Conservation (phyloP, 1,139 yeast species). For the Debaryomyces subglobosus region DNA sequence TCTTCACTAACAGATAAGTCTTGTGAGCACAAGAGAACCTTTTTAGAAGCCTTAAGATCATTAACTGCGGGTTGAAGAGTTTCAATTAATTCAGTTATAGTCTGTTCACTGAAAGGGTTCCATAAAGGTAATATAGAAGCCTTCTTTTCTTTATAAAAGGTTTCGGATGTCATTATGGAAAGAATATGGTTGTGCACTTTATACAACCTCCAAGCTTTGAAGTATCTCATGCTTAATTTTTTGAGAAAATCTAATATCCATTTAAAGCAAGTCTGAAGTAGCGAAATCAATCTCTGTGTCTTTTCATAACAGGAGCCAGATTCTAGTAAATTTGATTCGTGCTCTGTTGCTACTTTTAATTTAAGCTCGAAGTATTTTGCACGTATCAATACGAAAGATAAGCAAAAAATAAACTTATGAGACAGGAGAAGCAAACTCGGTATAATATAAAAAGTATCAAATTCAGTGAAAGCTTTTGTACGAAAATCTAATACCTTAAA, state of each 20-base stretch:
- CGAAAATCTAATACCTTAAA: neutral
- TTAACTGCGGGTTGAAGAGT: neutral
- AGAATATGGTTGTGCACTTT: constrained; percentile 3
- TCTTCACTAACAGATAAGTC: neutral
- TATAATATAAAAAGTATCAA: neutral
- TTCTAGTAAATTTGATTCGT: neutral
- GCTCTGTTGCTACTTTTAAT: neutral
- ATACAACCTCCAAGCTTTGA: constrained; percentile 3
- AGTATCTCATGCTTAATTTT: constrained; percentile 3
- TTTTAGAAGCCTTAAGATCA: neutral
- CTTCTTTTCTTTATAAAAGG: neutral
- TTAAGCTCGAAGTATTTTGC: neutral
- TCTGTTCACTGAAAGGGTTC: neutral
- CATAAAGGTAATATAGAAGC: neutral
- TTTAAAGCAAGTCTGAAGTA: neutral
- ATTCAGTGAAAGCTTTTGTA: neutral
- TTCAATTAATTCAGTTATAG: neutral
- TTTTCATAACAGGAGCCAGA: neutral
- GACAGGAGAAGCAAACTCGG: neutral
- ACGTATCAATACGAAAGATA: neutral
- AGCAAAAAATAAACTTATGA: neutral
- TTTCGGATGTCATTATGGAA: neutral
- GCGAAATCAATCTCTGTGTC: neutral
- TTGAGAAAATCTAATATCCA: neutral
- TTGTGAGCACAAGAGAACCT: neutral